Conservation (phyloP, 2,329 filamentous ascomycete species). For the Cercospora sp. region DNA sequence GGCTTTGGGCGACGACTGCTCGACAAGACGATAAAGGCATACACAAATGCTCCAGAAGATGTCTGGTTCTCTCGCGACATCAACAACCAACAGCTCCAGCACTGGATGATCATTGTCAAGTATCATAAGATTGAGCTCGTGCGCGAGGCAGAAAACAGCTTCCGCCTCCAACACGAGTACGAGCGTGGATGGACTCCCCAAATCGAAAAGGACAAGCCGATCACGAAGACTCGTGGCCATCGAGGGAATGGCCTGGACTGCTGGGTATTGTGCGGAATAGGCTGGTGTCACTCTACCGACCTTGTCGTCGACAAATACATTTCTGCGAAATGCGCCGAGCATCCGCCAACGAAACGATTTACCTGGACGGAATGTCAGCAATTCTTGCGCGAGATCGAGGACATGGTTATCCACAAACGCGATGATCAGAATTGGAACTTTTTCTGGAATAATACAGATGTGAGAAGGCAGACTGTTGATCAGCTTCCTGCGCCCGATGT, state of each 20-base stretch:
- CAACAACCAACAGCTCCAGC: background rate
- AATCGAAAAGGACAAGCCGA: background rate
- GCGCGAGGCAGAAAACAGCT: background rate
- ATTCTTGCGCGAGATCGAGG: background rate
- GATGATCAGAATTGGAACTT: background rate
- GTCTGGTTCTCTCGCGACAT: slow-evolving; percentile 1
- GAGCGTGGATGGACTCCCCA: background rate
- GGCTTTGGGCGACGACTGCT: background rate
- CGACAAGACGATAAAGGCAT: background rate
- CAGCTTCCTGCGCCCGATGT: background rate
- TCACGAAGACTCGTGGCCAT: background rate
- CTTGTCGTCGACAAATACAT: background rate
- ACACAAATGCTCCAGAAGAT: background rate
- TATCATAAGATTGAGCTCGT: background rate
- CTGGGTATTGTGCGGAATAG: background rate
- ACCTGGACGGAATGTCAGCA: background rate
- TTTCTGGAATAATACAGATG: background rate
- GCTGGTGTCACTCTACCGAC: background rate
- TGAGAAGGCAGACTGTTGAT: background rate
- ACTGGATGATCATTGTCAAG: background rate
- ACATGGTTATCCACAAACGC: background rate
- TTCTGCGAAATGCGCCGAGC: background rate
- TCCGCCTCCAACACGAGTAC: background rate
- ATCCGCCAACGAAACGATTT: background rate
- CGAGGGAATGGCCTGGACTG: background rate